These are phyloP conservation scores for Schizopora paradoxa DNA, from an alignment of 1,284 basidiomycete species.

Conservation along the genomic window DNA sequence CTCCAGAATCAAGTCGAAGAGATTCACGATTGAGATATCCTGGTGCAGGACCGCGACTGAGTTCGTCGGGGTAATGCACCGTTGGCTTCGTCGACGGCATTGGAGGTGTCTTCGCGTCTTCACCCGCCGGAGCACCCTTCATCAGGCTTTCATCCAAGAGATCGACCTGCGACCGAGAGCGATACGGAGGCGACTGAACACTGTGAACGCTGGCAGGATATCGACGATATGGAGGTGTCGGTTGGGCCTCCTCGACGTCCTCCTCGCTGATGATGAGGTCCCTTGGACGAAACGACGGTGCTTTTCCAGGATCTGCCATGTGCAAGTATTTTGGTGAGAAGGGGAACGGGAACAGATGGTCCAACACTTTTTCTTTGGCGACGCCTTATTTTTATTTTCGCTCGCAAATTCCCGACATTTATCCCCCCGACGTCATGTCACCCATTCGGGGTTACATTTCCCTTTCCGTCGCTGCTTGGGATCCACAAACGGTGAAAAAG, in stretches of 20 bases:
- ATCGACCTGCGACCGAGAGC: conserved; percentile 11
- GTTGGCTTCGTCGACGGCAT: conserved; percentile 21
- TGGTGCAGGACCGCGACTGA: conserved; percentile 24
- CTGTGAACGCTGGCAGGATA: conserved; percentile 8
- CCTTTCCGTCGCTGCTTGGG: too few relatives aligned
- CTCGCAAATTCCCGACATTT: too few relatives aligned
- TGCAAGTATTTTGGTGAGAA: conserved; percentile 3
- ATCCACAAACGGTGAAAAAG: too few relatives aligned
- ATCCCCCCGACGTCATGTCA: neutral
- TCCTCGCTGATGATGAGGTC: conserved; percentile 5
- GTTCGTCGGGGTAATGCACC: conserved; percentile 51
- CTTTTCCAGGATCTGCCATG: conserved; percentile 4
- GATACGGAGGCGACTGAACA: conserved; percentile 13
- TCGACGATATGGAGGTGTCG: conserved; percentile 13
- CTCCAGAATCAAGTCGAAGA: conserved; percentile 25
- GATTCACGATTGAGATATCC: conserved; percentile 21
- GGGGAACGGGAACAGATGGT: conserved; percentile 24
- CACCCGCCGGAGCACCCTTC: neutral
- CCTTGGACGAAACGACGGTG: neutral
- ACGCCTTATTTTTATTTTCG: conserved; percentile 2
- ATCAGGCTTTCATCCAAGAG: conserved; percentile 9
- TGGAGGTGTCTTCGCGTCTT: conserved; percentile 16
- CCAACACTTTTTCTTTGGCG: conserved; percentile 23
- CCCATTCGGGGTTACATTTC: too few relatives aligned
- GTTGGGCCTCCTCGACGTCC: conserved; percentile 8